Percentiles rank a stretch among this genome's conserved stretches.
phyloP scores from a whole-genome alignment of 768 basidiomycete genomes.

The Coprinopsis sp. region DNA sequence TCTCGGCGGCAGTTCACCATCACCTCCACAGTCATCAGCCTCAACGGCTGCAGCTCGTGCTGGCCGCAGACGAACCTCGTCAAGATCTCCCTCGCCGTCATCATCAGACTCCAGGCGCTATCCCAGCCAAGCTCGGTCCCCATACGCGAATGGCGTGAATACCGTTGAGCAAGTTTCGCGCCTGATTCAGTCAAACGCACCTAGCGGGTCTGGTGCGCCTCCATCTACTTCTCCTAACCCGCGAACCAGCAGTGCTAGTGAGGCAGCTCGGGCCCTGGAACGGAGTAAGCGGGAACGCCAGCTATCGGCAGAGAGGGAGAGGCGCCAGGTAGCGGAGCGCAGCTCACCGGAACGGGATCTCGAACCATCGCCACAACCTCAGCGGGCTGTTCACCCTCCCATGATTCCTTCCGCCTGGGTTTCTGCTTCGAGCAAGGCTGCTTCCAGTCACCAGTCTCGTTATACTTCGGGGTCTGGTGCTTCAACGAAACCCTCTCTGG shows the following conservation, averaged over 20 bases:
- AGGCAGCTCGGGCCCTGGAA: conserved; percentile 49
- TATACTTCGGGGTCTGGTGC: no score
- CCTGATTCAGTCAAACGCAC: conserved; percentile 10
- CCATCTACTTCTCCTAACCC: conserved; percentile 6
- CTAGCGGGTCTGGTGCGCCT: not conserved
- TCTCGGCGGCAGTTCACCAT: conserved; percentile 38
- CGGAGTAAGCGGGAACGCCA: conserved; percentile 28
- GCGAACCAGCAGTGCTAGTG: conserved; percentile 36
- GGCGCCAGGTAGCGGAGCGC: conserved; percentile 20
- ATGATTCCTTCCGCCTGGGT: not conserved
- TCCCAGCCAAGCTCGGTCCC: conserved; percentile 2
- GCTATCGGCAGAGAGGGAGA: conserved; percentile 27
- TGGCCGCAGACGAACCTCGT: not conserved
- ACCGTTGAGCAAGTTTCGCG: conserved; percentile 9
- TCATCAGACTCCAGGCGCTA: not conserved
- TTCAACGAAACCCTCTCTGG: no score
- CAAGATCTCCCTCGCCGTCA: conserved; percentile 8
- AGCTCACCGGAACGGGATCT: conserved; percentile 14
- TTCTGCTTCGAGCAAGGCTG: not conserved
- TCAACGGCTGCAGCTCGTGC: conserved; percentile 1
- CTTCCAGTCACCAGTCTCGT: no score
- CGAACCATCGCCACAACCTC: no score
- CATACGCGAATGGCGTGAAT: no score
- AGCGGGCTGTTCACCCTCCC: conserved; percentile 3
- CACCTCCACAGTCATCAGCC: conserved; percentile 32